phyloP scores from a whole-genome alignment of 495 filamentous ascomycete genomes.

The Neurospora sp. region DNA sequence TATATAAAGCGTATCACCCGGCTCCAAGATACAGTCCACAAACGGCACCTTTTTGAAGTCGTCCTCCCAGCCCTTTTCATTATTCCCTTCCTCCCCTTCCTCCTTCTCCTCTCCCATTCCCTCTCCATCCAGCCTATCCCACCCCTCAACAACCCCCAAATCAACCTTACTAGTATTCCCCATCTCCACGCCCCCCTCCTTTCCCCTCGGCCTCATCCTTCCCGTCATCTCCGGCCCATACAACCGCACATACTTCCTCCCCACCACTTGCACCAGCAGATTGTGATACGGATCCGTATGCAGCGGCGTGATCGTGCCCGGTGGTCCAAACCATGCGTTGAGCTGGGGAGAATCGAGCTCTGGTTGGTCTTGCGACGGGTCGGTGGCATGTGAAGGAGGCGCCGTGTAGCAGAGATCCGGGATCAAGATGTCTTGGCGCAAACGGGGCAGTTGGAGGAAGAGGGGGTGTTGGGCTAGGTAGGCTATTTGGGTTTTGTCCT shows the following conservation, averaged over 20 bases:
- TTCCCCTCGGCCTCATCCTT: conserved; percentile 52
- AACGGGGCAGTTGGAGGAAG: conserved; percentile 67
- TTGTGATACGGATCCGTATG: conserved; percentile 96
- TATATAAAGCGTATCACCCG: conserved; percentile 83
- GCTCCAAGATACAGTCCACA: conserved; percentile 67
- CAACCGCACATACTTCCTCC: conserved; percentile 79
- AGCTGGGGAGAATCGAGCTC: conserved; percentile 43
- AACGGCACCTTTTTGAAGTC: conserved; percentile 52
- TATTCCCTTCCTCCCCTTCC: conserved; percentile 25
- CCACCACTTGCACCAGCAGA: conserved; percentile 81
- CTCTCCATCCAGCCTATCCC: conserved; percentile 25
- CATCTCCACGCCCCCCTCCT: conserved; percentile 78
- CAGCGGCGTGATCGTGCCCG: conserved; percentile 78
- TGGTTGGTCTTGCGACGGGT: conserved; percentile 38
- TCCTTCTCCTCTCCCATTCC: conserved; percentile 3
- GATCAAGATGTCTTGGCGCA: conserved; percentile 65
- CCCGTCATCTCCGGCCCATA: conserved; percentile 57
- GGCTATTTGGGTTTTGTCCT: conserved; percentile 25
- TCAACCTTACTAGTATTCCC: conserved; percentile 78
- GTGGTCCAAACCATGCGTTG: conserved; percentile 93
- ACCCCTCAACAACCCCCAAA: conserved; percentile 48
- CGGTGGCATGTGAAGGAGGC: conserved; percentile 44
- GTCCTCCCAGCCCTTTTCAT: conserved; percentile 50
- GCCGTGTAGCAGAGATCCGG: conserved; percentile 80
- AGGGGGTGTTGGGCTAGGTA: conserved; percentile 92